Evolutionary conservation across 305 asterid genomes (phyloP).

Genomic region (Petunia hybrid): DNA sequence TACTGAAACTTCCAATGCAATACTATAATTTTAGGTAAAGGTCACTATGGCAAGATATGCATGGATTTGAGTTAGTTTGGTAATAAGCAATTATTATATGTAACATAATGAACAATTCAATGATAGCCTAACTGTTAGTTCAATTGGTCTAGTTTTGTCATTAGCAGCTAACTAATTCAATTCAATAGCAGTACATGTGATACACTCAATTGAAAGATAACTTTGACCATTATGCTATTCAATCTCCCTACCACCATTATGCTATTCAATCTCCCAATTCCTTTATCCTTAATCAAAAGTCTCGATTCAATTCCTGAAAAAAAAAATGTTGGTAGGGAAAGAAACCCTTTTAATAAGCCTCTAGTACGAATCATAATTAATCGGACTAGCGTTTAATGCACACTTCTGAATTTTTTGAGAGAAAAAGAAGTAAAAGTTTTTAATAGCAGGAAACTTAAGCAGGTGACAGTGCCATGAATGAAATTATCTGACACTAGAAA

Average conservation of each 20-base stretch:
- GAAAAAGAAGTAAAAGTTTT: not conserved
- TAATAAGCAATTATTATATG: constrained; percentile 7
- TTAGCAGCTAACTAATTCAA: constrained; percentile 19
- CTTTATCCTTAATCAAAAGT: no score
- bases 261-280: no score
- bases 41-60: constrained; percentile 21
- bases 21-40: constrained; percentile 20
- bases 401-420: not conserved
- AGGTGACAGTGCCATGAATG: not conserved
- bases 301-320: no score
- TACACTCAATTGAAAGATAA: constrained; percentile 4
- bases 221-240: not conserved
- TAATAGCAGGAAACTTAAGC: not conserved
- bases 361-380: no score
- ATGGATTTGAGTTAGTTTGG: constrained; percentile 22
- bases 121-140: constrained; percentile 1
- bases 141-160: constrained; percentile 3
- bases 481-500: constrained; percentile 2
- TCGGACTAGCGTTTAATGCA: no score
- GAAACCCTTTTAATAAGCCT: no score
- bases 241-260: not conserved
- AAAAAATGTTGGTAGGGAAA: no score
- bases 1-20: not conserved
- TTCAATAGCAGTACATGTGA: not conserved
- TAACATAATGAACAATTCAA: constrained; percentile 18